A percentile compares a stretch with the other conserved stretches of the same genome.
phyloP scores from a whole-genome alignment of 192 early-diverging fungal species.

The Thamnidium elegans region DNA sequence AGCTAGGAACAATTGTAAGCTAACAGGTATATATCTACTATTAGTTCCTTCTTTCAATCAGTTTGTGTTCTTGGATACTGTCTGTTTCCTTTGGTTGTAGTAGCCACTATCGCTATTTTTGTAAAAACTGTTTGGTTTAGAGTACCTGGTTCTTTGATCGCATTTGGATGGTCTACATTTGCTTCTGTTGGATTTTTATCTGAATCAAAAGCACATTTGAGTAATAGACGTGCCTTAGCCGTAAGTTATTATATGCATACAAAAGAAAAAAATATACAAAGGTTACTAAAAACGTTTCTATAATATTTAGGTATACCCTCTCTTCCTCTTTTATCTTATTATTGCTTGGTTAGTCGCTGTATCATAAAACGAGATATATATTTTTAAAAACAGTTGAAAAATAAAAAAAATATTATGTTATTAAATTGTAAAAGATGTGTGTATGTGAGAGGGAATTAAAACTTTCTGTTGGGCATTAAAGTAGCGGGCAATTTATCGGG shows the following conservation, averaged over 20 bases:
- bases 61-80: slow-evolving; percentile 98
- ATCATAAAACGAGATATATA: slow-evolving; percentile 39
- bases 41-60: slow-evolving; percentile 94
- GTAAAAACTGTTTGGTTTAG: slow-evolving; percentile 65
- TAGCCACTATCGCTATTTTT: slow-evolving; percentile 70
- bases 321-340: slow-evolving; percentile 92
- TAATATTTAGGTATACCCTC: slow-evolving; percentile 71
- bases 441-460: slow-evolving; percentile 3
- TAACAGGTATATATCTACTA: not conserved
- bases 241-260: slow-evolving; percentile 36
- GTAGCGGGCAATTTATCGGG: slow-evolving; percentile 32
- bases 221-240: slow-evolving; percentile 80
- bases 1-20: slow-evolving; percentile 1
- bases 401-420: not conserved
- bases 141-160: slow-evolving; percentile 67
- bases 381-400: not conserved
- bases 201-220: slow-evolving; percentile 68
- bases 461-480: slow-evolving; percentile 29
- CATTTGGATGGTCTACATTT: slow-evolving; percentile 86
- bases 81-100: slow-evolving; percentile 87
- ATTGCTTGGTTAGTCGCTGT: slow-evolving; percentile 93
- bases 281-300: too few relatives aligned
- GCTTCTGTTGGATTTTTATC: slow-evolving; percentile 92
- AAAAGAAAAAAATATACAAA: not conserved
- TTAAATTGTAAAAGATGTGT: not conserved